Conservation (phyloP, 2,329 filamentous ascomycete species). For the Chaetomium globosum region DNA sequence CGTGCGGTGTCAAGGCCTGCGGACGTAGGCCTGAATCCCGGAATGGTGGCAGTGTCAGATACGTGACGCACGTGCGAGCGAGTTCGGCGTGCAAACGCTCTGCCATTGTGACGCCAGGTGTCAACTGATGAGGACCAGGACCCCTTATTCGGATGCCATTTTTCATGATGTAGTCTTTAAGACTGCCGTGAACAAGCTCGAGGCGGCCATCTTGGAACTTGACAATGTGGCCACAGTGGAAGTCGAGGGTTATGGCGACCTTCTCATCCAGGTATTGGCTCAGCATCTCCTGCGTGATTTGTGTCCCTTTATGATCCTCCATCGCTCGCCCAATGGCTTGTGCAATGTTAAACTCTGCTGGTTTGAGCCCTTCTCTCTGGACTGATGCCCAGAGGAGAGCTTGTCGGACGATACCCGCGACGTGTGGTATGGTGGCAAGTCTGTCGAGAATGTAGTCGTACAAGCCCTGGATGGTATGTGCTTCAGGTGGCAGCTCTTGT, state of each 20-base stretch:
- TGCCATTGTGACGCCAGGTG: neutral
- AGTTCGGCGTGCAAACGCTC: neutral
- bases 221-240: neutral
- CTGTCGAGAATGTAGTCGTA: conserved; percentile 1
- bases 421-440: neutral
- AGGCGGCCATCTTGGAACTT: neutral
- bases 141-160: neutral
- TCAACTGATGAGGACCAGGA: neutral
- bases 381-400: neutral
- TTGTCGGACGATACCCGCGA: neutral
- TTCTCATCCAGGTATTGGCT: neutral
- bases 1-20: neutral
- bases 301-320: neutral
- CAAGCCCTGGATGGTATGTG: neutral
- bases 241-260: neutral
- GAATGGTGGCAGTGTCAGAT: neutral
- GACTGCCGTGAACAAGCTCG: neutral
- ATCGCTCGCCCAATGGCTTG: neutral
- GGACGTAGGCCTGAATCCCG: neutral
- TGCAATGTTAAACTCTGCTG: neutral
- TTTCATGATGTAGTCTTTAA: neutral
- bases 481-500: neutral
- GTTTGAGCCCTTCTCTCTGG: neutral
- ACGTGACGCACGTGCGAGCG: neutral
- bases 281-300: neutral